Base-by-base conservation (phyloP, 1,284 basidiomycete species). In the Boletus smithii region DNA sequence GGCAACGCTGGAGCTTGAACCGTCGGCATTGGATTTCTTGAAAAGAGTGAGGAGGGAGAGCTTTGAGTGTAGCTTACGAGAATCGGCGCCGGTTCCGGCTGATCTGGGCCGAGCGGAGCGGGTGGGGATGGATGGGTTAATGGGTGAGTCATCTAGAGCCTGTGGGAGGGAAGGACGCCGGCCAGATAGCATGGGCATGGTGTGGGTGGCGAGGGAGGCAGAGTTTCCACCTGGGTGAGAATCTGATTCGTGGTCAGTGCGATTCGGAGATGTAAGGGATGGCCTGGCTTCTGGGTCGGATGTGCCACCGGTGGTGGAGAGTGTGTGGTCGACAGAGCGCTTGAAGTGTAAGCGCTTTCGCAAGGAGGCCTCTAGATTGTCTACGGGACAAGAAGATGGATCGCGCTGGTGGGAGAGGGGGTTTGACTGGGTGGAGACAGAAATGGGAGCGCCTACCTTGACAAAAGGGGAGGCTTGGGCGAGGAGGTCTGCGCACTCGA, bases 401-500 rank as follows among this genome's bases (percentile, higher is more conserved):
- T 48, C 42, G 14, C 59, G 61, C 9, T 66, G 52, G n/a, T 43
- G 48, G 22, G 42, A 37, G 16, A 42, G 36, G 10, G 34, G n/a
- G 20, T 34, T 40, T 30, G 52, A 20, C 14, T 27, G 46, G 26
- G 54, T 34, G 14, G 42, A 31, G 17, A 46, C 29, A 24, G 38
- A 33, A 22, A 29, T 18, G 27, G 39, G 44, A 8, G 75, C 64
- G 9, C 64, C 67, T 30, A 40, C 54, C 20, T 42, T 49, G 26
- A 44, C 8, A 14, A 49, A 24, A 13, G 56, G 24, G 16, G 51
- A 37, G 8, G 58, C 44, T 11, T 56, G 42, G 5, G 62, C 57
- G 13, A 88, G 68, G 10, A 83, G 61, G 22, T 80, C 73, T 1
- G 82, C 85, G 53, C 82, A 85, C 54, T 80, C 76, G 1, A 80